Evolutionary conservation across 768 basidiomycete species (phyloP), one percentile per base, ranked within the genome.

Genomic region (Leccinum uliginosum): DNA sequence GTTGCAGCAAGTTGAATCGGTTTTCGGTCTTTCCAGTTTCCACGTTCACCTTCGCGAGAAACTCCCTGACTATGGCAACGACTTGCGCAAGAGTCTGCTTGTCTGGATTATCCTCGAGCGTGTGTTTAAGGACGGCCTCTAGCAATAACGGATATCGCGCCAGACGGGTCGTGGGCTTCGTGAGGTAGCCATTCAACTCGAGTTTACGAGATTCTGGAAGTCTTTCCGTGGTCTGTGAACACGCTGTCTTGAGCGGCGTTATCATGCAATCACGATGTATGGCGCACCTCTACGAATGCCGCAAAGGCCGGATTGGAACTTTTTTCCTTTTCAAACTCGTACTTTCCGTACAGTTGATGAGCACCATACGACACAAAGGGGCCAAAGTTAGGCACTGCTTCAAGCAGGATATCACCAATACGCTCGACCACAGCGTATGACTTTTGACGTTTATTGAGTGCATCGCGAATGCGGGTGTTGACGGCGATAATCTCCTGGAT

Each of bases 271-370:
- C 5, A 35, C 27, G 49, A 6, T 9, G 50, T 9, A 30, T 10
- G 34, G 38, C 78, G 52, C 63, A 93, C 94, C 80, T 98, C 97
- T 29, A 98, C 97, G 71, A 98, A 99, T 58, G 85, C 84, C 52
- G 93, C 89, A 74, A 99, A 99, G 12, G 85, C 89, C 6, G 89
- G 83, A 74, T 99, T 99, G 51, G 86, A 81, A 54, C 81, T 86
- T 78, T 98, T 98, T 80, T 98, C 97, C 80, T 92, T 96, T 78
- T 99, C 97, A 71, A 99, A 98, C 74, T 98, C 95, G 70, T 93
- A 98, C 73, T 98, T 99, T 12, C 97, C 97, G 67, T 96, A 98
- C 55, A 98, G 76, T 72, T 99, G 97, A 68, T 98, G 96, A 9
- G 93, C 86, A 45, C 96, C 97, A 66, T 98, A 99, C 32, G 84